Conservation (phyloP, 805 yeast species). For the Hanseniaspora hatyaiensis region DNA sequence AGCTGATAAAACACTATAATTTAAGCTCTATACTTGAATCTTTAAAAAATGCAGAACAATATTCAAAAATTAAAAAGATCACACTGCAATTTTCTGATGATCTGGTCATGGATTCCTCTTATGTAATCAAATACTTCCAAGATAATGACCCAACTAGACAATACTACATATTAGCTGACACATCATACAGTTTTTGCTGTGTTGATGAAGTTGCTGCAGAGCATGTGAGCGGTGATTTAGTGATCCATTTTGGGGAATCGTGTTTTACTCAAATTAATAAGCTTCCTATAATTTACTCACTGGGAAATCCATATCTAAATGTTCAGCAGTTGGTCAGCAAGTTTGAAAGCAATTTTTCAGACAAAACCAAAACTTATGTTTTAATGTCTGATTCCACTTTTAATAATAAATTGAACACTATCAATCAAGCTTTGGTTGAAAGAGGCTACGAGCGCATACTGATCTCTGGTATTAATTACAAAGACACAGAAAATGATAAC, state of each 20-base stretch:
- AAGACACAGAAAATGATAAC: constrained; percentile 32
- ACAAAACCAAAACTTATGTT: constrained; percentile 36
- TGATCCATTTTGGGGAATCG: constrained; percentile 90
- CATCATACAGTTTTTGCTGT: constrained; percentile 91
- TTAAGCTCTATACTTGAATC: constrained; percentile 37
- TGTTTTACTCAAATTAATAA: constrained; percentile 71
- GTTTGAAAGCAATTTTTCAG: constrained; percentile 36
- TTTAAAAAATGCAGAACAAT: constrained; percentile 23
- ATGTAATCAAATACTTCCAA: constrained; percentile 41
- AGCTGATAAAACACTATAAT: constrained; percentile 43
- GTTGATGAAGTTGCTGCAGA: constrained; percentile 95
- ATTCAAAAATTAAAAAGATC: constrained; percentile 36
- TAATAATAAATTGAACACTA: constrained; percentile 34
- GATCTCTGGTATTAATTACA: constrained; percentile 27
- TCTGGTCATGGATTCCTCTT: constrained; percentile 65
- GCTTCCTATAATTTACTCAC: constrained; percentile 65
- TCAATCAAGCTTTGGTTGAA: constrained; percentile 31
- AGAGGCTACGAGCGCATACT: constrained; percentile 27
- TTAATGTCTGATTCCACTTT: constrained; percentile 70
- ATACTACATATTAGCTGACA: constrained; percentile 83
- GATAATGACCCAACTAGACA: constrained; percentile 25
- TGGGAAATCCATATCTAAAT: constrained; percentile 57
- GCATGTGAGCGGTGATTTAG: constrained; percentile 74
- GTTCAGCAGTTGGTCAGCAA: constrained; percentile 29
- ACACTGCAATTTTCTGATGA: constrained; percentile 88